phyloP scores from a whole-genome alignment of 2,329 filamentous ascomycete genomes.

The Colletotrichum viniferum region DNA sequence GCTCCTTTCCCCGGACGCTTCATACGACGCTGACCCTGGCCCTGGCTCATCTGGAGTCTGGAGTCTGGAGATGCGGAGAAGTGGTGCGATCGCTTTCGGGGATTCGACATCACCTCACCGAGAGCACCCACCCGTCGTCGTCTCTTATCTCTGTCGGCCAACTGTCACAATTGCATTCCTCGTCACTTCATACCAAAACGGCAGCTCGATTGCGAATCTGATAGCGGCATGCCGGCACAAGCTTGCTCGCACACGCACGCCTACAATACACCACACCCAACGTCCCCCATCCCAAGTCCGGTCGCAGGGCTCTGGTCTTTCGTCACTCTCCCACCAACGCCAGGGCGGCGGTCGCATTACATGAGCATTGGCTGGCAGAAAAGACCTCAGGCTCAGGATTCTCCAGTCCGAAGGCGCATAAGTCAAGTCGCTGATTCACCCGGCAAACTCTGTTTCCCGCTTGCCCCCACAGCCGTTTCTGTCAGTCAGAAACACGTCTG shows the following conservation, averaged over 20 bases:
- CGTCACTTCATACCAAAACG: neutral
- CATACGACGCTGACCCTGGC: neutral
- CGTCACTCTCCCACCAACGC: neutral
- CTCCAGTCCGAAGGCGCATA: conserved; percentile 1
- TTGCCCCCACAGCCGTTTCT: conserved; percentile 16
- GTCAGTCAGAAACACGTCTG: conserved; percentile 10
- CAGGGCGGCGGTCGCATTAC: neutral
- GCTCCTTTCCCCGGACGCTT: conserved; percentile 1
- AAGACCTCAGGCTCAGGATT: neutral
- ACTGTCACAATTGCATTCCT: conserved; percentile 2
- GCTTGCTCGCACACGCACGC: neutral
- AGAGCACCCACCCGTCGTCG: neutral
- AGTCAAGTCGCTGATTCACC: conserved; percentile 18
- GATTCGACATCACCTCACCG: conserved; percentile 2
- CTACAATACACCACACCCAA: neutral
- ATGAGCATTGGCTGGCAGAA: neutral
- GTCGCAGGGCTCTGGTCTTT: neutral
- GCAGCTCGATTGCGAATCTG: neutral
- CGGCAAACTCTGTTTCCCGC: conserved; percentile 12
- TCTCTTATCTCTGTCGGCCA: neutral
- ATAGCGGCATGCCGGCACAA: neutral
- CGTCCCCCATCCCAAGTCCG: conserved; percentile 13
- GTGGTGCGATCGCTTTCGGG: neutral
- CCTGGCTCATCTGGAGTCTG: neutral
- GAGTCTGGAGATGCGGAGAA: conserved; percentile 3